These are phyloP conservation scores for Arthroderma sp. DNA, from an alignment of 2,329 filamentous ascomycete genomes.

Conservation along the genomic window DNA sequence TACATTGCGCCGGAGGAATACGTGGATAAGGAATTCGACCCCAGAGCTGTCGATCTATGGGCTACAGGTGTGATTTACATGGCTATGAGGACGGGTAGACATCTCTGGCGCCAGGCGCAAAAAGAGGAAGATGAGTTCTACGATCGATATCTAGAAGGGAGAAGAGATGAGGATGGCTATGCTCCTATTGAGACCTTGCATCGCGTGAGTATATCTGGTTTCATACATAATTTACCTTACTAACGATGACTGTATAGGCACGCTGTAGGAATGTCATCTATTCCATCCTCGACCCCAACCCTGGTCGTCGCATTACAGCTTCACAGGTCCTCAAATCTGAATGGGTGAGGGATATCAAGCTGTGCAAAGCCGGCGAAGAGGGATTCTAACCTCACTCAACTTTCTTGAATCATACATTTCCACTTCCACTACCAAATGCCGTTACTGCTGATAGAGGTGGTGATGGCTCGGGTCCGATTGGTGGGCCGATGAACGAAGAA, in stretches of 20 bases:
- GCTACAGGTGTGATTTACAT: slow-evolving; percentile 98
- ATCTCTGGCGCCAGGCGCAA: slow-evolving; percentile 93
- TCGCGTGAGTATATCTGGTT: slow-evolving; percentile 53
- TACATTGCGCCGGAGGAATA: slow-evolving; percentile 98
- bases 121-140: slow-evolving; percentile 98
- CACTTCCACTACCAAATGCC: neutral
- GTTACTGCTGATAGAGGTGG: neutral
- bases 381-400: slow-evolving; percentile 51
- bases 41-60: slow-evolving; percentile 95
- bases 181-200: slow-evolving; percentile 91
- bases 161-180: slow-evolving; percentile 90
- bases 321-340: slow-evolving; percentile 96
- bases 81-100: slow-evolving; percentile 94
- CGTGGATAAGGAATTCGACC: slow-evolving; percentile 87
- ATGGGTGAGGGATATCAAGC: slow-evolving; percentile 94
- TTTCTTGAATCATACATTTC: neutral
- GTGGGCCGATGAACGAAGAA: neutral
- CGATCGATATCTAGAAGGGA: slow-evolving; percentile 80
- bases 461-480: neutral
- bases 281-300: slow-evolving; percentile 92
- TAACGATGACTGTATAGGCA: slow-evolving; percentile 46
- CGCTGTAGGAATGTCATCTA: slow-evolving; percentile 98
- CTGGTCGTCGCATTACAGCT: slow-evolving; percentile 80
- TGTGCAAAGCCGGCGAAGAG: slow-evolving; percentile 94
- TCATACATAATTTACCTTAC: slow-evolving; percentile 4